Base-by-base conservation (phyloP, 352 stramenopile genomes). In the Pythium phragmitis region DNA sequence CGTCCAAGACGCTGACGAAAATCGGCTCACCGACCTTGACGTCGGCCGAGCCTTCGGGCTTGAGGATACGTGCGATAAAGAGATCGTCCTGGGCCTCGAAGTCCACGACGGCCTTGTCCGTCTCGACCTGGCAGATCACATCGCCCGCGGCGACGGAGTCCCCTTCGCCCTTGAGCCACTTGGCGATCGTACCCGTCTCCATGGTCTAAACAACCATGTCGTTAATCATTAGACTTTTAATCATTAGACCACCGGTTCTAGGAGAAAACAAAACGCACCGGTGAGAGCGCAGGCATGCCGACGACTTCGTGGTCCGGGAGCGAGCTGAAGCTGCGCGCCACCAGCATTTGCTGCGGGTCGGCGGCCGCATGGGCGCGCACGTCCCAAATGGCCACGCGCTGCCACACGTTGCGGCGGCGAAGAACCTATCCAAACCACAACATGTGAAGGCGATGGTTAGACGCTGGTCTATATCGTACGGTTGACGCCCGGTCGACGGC, bases 91-190 rank as follows among this genome's bases (percentile, higher is more conserved):
- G 94, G 9, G 93, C 91, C 74, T 99, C 97, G 71, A 98, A 99
- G 76, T 98, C 96, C 51, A 99, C 96, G 26, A 96, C 96, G 19
- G 97, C 97, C 80, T 99, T 99, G 80, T 99, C 97, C 12, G 97
- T 99, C 80, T 99, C 96, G 59, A 99, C 91, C 58, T 98, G 83
- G 67, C 90, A 97, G 42, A 99, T 80, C 41, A 98, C 83, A 69
- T 98, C 92, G 9, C 96, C 96, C 1, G 96, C 89, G 23, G 69
- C 73, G 70, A 99, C 96, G 19, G 72, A 69, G n/a, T 98, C 88
- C 45, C 96, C 96, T 67, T 97, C 91, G 65, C 80, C 69, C 70
- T 91, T 92, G 70, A 96, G 94, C 96, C 96, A 99, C 75, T 94
- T 89, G 45, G 94, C 87, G 65, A 99, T 97, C 34, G 83, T 97